phyloP scores from a whole-genome alignment of 805 yeast genomes.

The Candida endomychidarum region DNA sequence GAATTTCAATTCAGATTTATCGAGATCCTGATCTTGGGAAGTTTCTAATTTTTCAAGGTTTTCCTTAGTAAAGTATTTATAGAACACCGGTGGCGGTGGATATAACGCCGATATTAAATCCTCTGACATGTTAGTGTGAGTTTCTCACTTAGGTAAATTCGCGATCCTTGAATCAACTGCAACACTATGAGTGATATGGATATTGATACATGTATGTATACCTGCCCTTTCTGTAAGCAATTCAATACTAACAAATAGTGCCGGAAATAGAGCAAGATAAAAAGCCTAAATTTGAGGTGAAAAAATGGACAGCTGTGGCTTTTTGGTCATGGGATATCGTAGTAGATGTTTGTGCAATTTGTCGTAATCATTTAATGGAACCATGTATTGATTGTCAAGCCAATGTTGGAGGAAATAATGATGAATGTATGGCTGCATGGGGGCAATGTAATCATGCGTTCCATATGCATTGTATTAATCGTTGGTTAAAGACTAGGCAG shows the following conservation, averaged over 20 bases:
- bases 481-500: constrained; percentile 93
- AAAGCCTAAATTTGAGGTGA: constrained; percentile 82
- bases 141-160: neutral
- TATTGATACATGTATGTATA: constrained; percentile 26
- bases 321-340: constrained; percentile 99
- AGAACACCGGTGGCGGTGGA: constrained; percentile 93
- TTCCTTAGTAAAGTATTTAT: constrained; percentile 68
- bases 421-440: constrained; percentile 94
- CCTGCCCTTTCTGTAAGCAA: neutral
- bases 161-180: neutral
- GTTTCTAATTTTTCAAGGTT: constrained; percentile 50
- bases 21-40: constrained; percentile 11
- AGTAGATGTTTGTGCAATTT: constrained; percentile 95
- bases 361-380: constrained; percentile 97
- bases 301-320: constrained; percentile 99
- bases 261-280: constrained; percentile 19
- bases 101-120: constrained; percentile 64
- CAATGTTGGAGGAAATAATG: constrained; percentile 59
- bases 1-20: constrained; percentile 51
- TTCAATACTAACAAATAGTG: constrained; percentile 19
- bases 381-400: constrained; percentile 97
- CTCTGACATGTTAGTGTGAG: constrained; percentile 12
- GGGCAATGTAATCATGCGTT: constrained; percentile 98
- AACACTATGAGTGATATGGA: constrained; percentile 29
- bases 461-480: constrained; percentile 93